A percentile compares a stretch with the other conserved stretches of the same genome.
Conservation (phyloP, 345 rosid species). For the Cardamine chenopodiifolia region DNA sequence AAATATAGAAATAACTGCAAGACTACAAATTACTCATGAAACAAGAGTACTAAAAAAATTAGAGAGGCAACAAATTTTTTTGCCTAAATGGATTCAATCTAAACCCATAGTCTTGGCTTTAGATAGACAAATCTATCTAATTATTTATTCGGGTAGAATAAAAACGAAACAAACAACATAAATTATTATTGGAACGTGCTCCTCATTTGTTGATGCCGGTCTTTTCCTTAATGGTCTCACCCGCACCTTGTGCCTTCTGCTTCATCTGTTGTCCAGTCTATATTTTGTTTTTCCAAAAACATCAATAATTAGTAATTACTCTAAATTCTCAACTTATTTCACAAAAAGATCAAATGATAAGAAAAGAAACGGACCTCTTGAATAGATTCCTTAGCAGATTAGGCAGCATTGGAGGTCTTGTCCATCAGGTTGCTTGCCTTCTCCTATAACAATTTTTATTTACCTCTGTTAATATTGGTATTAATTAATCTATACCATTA, state of each 20-base stretch:
- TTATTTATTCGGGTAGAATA: constrained; percentile 19
- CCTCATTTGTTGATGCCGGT: constrained; percentile 56
- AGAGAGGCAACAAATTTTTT: not conserved
- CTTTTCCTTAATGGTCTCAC: constrained; percentile 62
- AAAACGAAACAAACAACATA: not conserved
- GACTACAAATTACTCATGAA: constrained; percentile 30
- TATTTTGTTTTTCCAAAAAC: not conserved
- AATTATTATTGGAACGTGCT: constrained; percentile 14
- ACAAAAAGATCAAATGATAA: not conserved
- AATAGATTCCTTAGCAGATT: constrained; percentile 63
- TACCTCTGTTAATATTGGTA: not conserved
- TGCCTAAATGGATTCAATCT: constrained; percentile 23
- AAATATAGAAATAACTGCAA: constrained; percentile 11
- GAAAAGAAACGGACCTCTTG: constrained; percentile 50
- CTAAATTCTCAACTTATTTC: not conserved
- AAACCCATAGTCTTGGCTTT: constrained; percentile 20
- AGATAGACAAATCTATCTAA: constrained; percentile 38
- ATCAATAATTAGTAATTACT: not conserved
- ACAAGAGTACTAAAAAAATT: not conserved
- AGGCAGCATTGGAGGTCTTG: constrained; percentile 62
- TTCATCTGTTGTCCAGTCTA: constrained; percentile 66
- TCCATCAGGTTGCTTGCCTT: constrained; percentile 62
- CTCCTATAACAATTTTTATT: constrained; percentile 49
- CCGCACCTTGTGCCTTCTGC: constrained; percentile 65
- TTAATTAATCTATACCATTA: not conserved